Evolutionary conservation across 306 rosid genomes (phyloP), one percentile per base, ranked within the genome.

Genomic region (Fragaria ananassa): DNA sequence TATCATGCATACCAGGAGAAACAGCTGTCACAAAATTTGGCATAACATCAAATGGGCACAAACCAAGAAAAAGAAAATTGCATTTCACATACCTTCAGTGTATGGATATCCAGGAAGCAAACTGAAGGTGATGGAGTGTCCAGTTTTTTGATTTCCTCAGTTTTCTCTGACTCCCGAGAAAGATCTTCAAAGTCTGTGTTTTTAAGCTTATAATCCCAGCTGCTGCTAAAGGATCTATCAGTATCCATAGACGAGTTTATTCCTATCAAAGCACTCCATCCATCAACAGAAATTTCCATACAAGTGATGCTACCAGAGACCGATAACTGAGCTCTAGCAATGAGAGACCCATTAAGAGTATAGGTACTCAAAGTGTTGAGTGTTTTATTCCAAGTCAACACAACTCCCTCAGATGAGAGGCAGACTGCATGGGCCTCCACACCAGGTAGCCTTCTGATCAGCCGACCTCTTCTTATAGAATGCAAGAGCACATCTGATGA

Each of bases 31-130:
- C 19, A 71, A 25, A n/a, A 12, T 21, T 70, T n/a, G 12, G 54
- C 37, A 41, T 8, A 18, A 15, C 23, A 63, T 25, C 15, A 53
- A 63, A 23, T 63, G 46, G 15, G 27, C 44, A 6, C 10, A 29
- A 39, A n/a, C 70, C 18, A 5, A 56, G 5, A 71, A 25, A 21
- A 50, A 63, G 9, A 13, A 19, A 23, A 35, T 17, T 46, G 46
- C 68, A 68, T 76, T 82, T 72, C 51, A 61, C 62, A 71, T 92
- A 95, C 99, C 99, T 89, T 83, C 78, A 95, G 82, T 61, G 92
- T 87, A 84, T 90, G 93, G 86, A 88, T 84, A 88, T 92, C 91
- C 85, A 95, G 85, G 80, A 95, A 87, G 93, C 99, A 90, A 80
- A 95, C 81, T 56, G 99, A 91, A 42, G 97, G 96, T 19, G 83